These are phyloP conservation scores for Tetrapisispora nanseiensis DNA, from an alignment of 805 yeast species.

Conservation along the genomic window DNA sequence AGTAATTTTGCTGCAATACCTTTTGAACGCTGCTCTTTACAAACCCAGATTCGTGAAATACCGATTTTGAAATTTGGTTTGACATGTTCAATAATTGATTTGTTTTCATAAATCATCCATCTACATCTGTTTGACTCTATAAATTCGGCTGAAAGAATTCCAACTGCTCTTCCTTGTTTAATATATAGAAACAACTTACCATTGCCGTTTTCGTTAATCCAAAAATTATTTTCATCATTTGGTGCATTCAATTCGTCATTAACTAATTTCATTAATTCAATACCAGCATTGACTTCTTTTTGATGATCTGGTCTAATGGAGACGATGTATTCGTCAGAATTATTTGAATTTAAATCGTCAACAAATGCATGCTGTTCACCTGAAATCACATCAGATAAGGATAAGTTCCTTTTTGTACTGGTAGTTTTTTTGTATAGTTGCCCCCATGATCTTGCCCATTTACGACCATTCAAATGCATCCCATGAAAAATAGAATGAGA, in stretches of 20 bases:
- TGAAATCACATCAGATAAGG: no score
- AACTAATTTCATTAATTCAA: conserved; percentile 41
- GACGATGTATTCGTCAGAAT: conserved; percentile 28
- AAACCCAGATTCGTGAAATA: conserved; percentile 41
- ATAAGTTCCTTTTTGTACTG: no score
- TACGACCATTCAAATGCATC: conserved; percentile 38
- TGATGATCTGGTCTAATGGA: conserved; percentile 27
- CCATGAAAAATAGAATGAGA: conserved; percentile 45
- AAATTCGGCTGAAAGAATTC: conserved; percentile 43
- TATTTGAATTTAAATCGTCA: no score
- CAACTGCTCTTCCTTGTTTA: conserved; percentile 40
- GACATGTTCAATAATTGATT: conserved; percentile 39
- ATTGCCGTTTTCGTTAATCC: conserved; percentile 20
- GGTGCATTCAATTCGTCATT: conserved; percentile 57
- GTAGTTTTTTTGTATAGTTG: no score
- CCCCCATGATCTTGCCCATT: conserved; percentile 39
- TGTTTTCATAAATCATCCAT: conserved; percentile 53
- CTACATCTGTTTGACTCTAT: conserved; percentile 34
- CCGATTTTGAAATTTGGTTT: conserved; percentile 35
- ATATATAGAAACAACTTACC: conserved; percentile 46
- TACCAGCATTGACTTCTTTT: conserved; percentile 29
- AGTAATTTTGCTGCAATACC: conserved; percentile 44
- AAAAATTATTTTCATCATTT: conserved; percentile 33
- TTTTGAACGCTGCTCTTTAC: conserved; percentile 35
- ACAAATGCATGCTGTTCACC: no score